Percentiles rank a stretch among this genome's conserved stretches.
phyloP scores from a whole-genome alignment of 352 stramenopile species.

The Pythium rhizo-oryzae region DNA sequence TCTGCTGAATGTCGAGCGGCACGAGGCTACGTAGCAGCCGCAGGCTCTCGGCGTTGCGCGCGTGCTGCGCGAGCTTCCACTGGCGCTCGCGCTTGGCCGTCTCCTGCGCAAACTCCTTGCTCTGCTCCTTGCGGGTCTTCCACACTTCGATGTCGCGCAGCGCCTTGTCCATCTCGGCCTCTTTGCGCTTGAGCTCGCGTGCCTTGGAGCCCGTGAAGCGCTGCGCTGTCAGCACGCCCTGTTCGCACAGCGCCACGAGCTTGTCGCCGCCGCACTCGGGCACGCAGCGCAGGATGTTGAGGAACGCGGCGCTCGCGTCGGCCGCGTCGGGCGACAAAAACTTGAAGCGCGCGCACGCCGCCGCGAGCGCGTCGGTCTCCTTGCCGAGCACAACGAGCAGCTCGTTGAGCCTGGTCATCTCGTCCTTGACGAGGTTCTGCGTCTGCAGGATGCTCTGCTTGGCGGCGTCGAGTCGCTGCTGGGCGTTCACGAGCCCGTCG shows the following conservation, averaged over 20 bases:
- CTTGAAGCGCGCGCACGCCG: constrained; percentile 34
- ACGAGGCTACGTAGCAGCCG: constrained; percentile 50
- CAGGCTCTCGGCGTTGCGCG: constrained; percentile 45
- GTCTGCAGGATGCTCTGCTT: constrained; percentile 45
- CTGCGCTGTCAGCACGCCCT: constrained; percentile 46
- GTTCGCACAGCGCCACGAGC: constrained; percentile 46
- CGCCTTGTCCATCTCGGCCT: constrained; percentile 53
- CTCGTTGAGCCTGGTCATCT: constrained; percentile 51
- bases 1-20: constrained; percentile 54
- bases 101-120: constrained; percentile 60
- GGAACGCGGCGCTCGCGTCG: constrained; percentile 27
- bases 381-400: constrained; percentile 44
- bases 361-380: constrained; percentile 51
- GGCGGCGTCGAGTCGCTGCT: constrained; percentile 40
- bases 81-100: constrained; percentile 49
- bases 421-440: constrained; percentile 48
- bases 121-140: constrained; percentile 55
- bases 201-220: constrained; percentile 50
- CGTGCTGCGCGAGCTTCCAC: constrained; percentile 46
- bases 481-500: not conserved
- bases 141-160: constrained; percentile 70
- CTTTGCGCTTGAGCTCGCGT: constrained; percentile 54
- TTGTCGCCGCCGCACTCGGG: constrained; percentile 53
- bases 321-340: constrained; percentile 38
- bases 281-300: constrained; percentile 38